A percentile compares a stretch with the other conserved stretches of the same genome.
phyloP scores from a whole-genome alignment of 2,329 filamentous ascomycete genomes.

The Neophaeococcomyces mojaviensis region DNA sequence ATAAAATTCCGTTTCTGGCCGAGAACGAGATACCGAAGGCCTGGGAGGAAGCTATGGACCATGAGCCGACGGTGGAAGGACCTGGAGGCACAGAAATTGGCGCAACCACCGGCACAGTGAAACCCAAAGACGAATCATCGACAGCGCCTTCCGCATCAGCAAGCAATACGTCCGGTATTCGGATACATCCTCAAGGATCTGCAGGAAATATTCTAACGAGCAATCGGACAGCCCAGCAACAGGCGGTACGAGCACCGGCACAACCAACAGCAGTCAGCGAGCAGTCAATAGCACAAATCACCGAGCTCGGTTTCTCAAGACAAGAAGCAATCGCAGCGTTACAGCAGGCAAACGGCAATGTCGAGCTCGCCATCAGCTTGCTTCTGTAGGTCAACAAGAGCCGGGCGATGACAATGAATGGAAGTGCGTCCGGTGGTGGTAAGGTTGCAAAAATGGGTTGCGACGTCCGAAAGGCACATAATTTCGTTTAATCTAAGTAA shows the following conservation, averaged over 20 bases:
- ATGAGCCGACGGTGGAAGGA: constrained; percentile 77
- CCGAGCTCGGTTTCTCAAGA: constrained; percentile 68
- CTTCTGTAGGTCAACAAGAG: constrained; percentile 44
- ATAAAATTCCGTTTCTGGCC: constrained; percentile 81
- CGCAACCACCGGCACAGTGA: constrained; percentile 63
- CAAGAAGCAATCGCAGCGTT: constrained; percentile 73
- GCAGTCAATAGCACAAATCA: constrained; percentile 66
- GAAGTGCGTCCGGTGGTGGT: too few relatives aligned
- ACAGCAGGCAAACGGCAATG: constrained; percentile 73
- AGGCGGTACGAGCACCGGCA: constrained; percentile 34
- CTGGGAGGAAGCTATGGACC: constrained; percentile 57
- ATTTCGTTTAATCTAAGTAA: too few relatives aligned
- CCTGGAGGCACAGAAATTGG: constrained; percentile 86
- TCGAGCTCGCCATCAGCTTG: constrained; percentile 79
- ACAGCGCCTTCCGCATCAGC: constrained; percentile 1
- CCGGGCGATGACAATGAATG: too few relatives aligned
- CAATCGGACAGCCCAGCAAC: not conserved
- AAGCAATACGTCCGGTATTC: not conserved
- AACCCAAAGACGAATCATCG: constrained; percentile 10
- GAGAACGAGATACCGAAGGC: constrained; percentile 92
- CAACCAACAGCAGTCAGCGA: constrained; percentile 38
- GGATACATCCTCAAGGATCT: constrained; percentile 8
- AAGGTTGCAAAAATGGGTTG: too few relatives aligned
- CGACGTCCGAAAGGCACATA: too few relatives aligned
- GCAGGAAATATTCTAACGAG: constrained; percentile 5